Percentiles rank a stretch among this genome's conserved stretches.
phyloP scores from a whole-genome alignment of 164 flowering plant species.

The Warburgia ugandensis region DNA sequence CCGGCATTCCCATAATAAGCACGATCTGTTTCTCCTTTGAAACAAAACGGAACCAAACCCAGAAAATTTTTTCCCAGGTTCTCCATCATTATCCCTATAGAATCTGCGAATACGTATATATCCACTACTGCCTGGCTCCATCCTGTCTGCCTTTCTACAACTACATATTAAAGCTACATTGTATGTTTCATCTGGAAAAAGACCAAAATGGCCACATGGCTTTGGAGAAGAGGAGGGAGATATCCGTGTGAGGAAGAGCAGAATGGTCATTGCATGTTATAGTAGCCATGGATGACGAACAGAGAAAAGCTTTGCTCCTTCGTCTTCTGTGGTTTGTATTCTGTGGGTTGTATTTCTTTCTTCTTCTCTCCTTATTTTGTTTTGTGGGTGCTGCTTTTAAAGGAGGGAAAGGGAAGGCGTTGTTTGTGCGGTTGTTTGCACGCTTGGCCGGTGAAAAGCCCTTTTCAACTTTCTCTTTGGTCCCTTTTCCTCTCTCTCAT shows the following conservation, averaged over 20 bases:
- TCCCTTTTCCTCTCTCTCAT: too few relatives aligned
- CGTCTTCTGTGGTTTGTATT: too few relatives aligned
- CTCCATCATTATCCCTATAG: not conserved
- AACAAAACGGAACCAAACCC: too few relatives aligned
- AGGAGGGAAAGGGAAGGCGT: constrained; percentile 2
- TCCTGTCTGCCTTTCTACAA: constrained; percentile 64
- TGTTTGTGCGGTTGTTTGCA: constrained; percentile 8
- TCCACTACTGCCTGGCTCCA: constrained; percentile 61
- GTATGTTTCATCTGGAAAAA: constrained; percentile 29
- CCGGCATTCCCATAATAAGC: too few relatives aligned
- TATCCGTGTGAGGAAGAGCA: too few relatives aligned
- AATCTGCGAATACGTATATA: constrained; percentile 6
- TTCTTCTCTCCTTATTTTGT: constrained; percentile 1
- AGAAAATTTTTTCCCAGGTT: not conserved
- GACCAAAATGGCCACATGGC: constrained; percentile 15
- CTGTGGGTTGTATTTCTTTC: too few relatives aligned
- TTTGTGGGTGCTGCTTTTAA: too few relatives aligned
- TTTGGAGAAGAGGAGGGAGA: constrained; percentile 10
- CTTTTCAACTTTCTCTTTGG: constrained; percentile 47
- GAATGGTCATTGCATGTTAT: too few relatives aligned
- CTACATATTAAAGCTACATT: constrained; percentile 58
- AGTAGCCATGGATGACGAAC: too few relatives aligned
- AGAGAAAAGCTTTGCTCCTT: too few relatives aligned
- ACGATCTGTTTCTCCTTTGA: too few relatives aligned
- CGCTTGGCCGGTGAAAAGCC: constrained; percentile 52